Evolutionary conservation across 176 grass and related monocot species (phyloP).

Genomic region (Tillandsia fasciculata): DNA sequence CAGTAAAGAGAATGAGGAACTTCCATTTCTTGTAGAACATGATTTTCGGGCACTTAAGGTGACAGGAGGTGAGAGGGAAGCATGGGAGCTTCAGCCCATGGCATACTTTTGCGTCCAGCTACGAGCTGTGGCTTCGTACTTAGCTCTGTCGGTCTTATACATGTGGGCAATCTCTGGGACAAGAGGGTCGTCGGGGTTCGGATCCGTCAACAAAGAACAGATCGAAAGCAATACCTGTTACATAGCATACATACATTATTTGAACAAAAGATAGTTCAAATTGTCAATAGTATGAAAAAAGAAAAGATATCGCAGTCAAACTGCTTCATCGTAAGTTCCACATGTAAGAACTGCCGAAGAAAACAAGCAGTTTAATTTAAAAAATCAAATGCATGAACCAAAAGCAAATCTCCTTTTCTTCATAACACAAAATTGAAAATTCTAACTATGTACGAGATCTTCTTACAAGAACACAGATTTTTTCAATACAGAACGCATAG

Average conservation of each 20-base stretch:
- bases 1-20: background rate
- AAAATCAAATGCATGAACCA: no score
- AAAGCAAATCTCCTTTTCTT: no score
- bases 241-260: background rate
- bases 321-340: background rate
- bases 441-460: no score
- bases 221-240: constrained; percentile 58
- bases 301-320: background rate
- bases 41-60: background rate
- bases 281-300: no score
- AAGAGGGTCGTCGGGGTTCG: constrained; percentile 64
- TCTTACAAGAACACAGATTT: no score
- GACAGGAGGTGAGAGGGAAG: background rate
- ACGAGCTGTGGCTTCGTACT: constrained; percentile 52
- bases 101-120: constrained; percentile 71
- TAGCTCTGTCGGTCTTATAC: constrained; percentile 52
- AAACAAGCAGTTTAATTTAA: no score
- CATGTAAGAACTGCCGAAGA: no score
- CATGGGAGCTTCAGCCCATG: constrained; percentile 30
- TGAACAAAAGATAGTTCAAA: background rate
- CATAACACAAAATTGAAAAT: no score
- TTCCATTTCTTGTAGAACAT: background rate
- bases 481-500: no score
- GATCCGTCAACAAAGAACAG: constrained; percentile 54
- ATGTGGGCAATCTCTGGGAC: constrained; percentile 67